Percentiles rank a stretch among this genome's conserved stretches.
phyloP scores from a whole-genome alignment of 83 land plant genomes.

The Picea engelmannii region DNA sequence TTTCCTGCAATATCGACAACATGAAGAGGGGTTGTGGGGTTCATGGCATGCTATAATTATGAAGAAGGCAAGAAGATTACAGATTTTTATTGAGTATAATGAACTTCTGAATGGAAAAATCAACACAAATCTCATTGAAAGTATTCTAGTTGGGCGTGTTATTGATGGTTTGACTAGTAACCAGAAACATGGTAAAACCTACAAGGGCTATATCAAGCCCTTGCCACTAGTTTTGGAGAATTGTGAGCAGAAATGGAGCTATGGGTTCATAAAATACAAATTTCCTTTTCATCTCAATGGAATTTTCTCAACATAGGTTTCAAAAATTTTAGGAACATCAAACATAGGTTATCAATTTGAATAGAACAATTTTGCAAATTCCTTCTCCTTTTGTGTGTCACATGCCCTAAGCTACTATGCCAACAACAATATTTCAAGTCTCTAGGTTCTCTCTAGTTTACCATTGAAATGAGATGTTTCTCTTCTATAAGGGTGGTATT shows the following conservation, averaged over 20 bases:
- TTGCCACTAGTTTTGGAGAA: conserved; percentile 24
- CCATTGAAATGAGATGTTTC: too few species aligned
- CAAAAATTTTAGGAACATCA: too few species aligned
- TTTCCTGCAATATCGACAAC: conserved; percentile 46
- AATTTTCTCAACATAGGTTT: too few species aligned
- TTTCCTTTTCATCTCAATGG: too few species aligned
- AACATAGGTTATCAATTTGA: too few species aligned
- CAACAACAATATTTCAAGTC: too few species aligned
- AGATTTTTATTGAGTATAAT: conserved; percentile 41
- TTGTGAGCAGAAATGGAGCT: conserved; percentile 18
- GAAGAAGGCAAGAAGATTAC: conserved; percentile 8
- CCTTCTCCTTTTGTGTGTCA: too few species aligned
- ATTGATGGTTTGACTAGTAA: conserved; percentile 17
- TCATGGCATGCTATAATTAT: conserved; percentile 52
- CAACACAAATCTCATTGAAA: conserved; percentile 24
- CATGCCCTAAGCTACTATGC: too few species aligned
- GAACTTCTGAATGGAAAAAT: conserved; percentile 26
- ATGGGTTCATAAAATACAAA: too few species aligned
- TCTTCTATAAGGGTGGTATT: too few species aligned
- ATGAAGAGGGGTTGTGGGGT: conserved; percentile 47
- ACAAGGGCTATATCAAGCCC: conserved; percentile 42
- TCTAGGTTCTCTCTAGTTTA: too few species aligned
- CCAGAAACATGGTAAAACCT: neutral
- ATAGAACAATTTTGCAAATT: too few species aligned
- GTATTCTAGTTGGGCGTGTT: conserved; percentile 17